These are phyloP conservation scores for Tolypocladium sp. DNA, from an alignment of 2,329 filamentous ascomycete species.

Conservation along the genomic window DNA sequence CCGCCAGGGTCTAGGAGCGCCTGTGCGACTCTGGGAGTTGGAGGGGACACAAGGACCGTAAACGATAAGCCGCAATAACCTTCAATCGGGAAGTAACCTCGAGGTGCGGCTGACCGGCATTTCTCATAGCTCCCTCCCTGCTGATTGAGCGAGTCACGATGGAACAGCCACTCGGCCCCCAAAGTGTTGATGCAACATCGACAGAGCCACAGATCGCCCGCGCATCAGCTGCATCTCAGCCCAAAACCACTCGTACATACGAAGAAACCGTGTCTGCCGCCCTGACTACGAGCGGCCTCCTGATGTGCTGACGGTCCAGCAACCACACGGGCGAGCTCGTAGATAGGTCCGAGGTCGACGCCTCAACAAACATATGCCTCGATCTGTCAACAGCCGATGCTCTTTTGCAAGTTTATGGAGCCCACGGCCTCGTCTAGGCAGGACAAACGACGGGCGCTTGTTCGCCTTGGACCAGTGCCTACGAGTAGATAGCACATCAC, in stretches of 20 bases:
- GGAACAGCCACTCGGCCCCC: neutral
- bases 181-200: neutral
- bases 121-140: neutral
- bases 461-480: neutral
- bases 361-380: neutral
- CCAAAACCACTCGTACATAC: neutral
- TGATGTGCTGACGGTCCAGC: neutral
- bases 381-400: neutral
- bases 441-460: neutral
- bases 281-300: neutral
- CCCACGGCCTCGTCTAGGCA: neutral
- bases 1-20: neutral
- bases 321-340: neutral
- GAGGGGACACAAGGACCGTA: neutral
- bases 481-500: neutral
- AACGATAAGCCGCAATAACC: neutral
- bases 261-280: neutral
- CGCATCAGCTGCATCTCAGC: neutral
- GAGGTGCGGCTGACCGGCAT: neutral
- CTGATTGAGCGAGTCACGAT: neutral
- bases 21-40: neutral
- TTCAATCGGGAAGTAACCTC: neutral
- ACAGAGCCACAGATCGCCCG: neutral
- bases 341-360: too few relatives aligned
- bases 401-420: neutral